These are phyloP conservation scores for Pascua sp. DNA, from an alignment of 1,284 basidiomycete species.

Conservation along the genomic window DNA sequence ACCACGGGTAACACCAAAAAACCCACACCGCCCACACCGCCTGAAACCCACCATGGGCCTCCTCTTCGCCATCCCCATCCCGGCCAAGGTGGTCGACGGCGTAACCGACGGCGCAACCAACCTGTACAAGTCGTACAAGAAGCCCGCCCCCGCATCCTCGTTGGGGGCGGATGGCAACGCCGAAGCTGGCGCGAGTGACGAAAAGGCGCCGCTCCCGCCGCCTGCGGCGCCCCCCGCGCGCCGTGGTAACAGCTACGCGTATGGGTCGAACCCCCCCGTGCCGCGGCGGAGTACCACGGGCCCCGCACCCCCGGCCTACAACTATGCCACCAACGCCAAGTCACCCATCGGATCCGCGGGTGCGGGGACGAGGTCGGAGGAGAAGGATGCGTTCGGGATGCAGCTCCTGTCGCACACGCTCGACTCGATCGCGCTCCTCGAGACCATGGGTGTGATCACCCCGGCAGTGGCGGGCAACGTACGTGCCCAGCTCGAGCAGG, in stretches of 20 bases:
- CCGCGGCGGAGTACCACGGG: no score
- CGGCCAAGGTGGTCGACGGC: slow-evolving; percentile 5
- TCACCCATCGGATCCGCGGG: background rate
- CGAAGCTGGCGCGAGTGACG: no score
- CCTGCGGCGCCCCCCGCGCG: background rate
- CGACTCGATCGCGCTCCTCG: slow-evolving; percentile 34
- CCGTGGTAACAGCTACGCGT: background rate
- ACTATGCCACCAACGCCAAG: no score
- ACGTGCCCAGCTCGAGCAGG: background rate
- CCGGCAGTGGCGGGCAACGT: slow-evolving; percentile 23
- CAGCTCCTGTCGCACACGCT: slow-evolving; percentile 37
- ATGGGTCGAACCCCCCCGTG: no score
- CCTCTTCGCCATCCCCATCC: slow-evolving; percentile 5
- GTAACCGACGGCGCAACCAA: background rate
- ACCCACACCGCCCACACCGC: no score
- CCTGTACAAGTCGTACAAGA: slow-evolving; percentile 8
- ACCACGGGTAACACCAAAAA: no score
- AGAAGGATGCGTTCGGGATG: background rate
- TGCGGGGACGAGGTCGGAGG: background rate
- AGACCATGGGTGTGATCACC: slow-evolving; percentile 28
- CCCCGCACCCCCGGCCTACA: background rate
- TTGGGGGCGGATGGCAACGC: background rate
- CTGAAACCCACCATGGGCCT: slow-evolving; percentile 21
- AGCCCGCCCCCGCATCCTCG: background rate
- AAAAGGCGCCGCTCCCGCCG: background rate